Evolutionary conservation across 345 rosid species (phyloP).

Genomic region (Raphanus sativus): DNA sequence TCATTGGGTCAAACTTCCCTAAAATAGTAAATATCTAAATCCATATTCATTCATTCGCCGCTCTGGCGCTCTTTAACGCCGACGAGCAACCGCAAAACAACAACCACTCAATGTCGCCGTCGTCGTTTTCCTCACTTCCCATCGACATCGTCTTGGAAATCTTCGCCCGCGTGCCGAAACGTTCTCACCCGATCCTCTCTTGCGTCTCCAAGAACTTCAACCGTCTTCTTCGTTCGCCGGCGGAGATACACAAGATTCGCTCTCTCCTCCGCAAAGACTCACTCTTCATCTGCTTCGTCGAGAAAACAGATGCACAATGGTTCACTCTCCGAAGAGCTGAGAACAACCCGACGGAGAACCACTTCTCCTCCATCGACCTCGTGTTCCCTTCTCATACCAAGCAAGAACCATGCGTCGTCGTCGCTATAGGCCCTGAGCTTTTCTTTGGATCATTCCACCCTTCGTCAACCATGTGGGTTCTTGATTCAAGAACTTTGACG

Average conservation of each 20-base stretch:
- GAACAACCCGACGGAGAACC: neutral
- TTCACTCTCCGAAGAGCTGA: constrained; percentile 1
- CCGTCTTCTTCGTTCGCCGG: neutral
- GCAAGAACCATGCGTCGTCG: neutral
- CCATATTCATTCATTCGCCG: neutral
- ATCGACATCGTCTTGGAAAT: neutral
- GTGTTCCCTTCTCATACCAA: neutral
- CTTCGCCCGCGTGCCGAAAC: neutral
- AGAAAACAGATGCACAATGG: neutral
- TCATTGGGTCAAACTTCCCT: no score
- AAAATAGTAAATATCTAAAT: no score
- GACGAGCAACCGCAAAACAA: neutral
- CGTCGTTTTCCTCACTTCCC: neutral
- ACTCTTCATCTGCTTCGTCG: neutral
- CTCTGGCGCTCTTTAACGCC: neutral
- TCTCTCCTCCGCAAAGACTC: constrained; percentile 1
- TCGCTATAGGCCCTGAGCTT: neutral
- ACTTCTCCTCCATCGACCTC: neutral
- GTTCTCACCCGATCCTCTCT: neutral
- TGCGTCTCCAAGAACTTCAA: constrained; percentile 8
- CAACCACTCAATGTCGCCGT: neutral
- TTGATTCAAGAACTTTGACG: neutral
- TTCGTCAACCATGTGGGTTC: neutral
- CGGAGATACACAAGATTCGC: neutral
- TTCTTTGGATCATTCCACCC: neutral